These are phyloP conservation scores for Fragaria iinumae DNA, from an alignment of 306 rosid genomes.

Conservation along the genomic window DNA sequence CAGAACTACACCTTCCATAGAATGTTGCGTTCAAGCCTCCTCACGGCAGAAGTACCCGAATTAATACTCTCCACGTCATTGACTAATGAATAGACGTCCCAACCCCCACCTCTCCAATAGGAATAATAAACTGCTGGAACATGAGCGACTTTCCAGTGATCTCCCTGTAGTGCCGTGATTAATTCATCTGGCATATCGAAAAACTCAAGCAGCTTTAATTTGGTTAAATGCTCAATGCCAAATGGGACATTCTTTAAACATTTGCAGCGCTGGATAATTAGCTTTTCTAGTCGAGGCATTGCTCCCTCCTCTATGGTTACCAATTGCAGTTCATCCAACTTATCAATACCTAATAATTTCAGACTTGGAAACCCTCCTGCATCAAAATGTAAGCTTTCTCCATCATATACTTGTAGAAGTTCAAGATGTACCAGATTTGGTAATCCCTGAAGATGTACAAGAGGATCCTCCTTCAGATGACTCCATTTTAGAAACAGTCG, in stretches of 20 bases:
- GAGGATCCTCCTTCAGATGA: conserved; percentile 37
- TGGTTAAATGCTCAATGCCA: conserved; percentile 19
- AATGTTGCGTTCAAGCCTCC: conserved; percentile 11
- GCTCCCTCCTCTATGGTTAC: conserved; percentile 21
- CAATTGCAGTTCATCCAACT: conserved; percentile 15
- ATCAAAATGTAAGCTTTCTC: conserved; percentile 24
- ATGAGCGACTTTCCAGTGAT: conserved; percentile 19
- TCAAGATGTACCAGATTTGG: conserved; percentile 33
- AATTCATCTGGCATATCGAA: conserved; percentile 30
- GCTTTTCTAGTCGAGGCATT: conserved; percentile 30
- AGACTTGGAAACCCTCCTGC: conserved; percentile 29
- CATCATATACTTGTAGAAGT: conserved; percentile 27
- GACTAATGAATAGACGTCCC: conserved; percentile 29
- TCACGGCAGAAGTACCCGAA: neutral
- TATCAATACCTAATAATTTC: conserved; percentile 22
- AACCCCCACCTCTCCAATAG: conserved; percentile 18
- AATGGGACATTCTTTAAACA: conserved; percentile 13
- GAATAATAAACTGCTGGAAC: conserved; percentile 23
- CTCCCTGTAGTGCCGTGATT: conserved; percentile 21
- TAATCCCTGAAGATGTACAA: conserved; percentile 27
- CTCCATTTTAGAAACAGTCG: conserved; percentile 30
- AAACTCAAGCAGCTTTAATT: conserved; percentile 10
- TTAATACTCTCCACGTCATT: conserved; percentile 17
- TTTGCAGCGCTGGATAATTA: conserved; percentile 23
- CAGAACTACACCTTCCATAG: conserved; percentile 22